Evolutionary conservation across 768 basidiomycete species (phyloP).

Genomic region (Pleurotus tuoliensis): DNA sequence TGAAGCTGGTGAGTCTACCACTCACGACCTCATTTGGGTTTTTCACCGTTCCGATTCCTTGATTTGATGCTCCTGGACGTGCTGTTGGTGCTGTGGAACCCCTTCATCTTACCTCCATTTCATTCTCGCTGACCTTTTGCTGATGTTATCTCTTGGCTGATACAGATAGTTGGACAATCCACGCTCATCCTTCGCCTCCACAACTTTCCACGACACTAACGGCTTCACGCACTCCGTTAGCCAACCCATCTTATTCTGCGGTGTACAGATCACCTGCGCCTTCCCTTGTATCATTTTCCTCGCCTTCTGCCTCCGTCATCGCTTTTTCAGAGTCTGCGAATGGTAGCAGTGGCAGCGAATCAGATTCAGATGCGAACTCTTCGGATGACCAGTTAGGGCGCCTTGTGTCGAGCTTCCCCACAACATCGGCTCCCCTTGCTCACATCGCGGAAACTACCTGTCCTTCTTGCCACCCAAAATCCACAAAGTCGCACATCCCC

Average conservation of each 20-base stretch:
- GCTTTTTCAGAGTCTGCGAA: constrained; percentile 1
- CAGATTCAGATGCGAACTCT: background rate
- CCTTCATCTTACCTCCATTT: background rate
- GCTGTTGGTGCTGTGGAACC: background rate
- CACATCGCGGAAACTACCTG: background rate
- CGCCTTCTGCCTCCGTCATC: constrained; percentile 1
- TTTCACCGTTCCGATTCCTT: background rate
- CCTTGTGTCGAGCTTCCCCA: background rate
- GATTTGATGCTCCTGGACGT: background rate
- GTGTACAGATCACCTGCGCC: constrained; percentile 4
- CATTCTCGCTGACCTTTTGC: background rate
- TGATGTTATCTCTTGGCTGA: background rate
- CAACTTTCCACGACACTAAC: background rate
- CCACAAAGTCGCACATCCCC: constrained; percentile 13
- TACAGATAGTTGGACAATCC: background rate
- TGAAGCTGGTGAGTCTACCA: background rate
- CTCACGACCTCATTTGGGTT: background rate
- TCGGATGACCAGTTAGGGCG: background rate
- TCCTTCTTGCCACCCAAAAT: background rate
- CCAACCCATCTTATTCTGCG: background rate
- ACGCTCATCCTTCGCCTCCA: background rate
- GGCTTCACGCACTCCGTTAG: background rate
- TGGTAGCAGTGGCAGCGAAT: background rate
- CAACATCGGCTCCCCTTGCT: background rate
- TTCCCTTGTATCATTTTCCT: background rate